Percentiles rank a stretch among this genome's conserved stretches.
Evolutionary conservation across 2,329 filamentous ascomycete genomes (phyloP).

Genomic region (Aspergillus novofumigatus): DNA sequence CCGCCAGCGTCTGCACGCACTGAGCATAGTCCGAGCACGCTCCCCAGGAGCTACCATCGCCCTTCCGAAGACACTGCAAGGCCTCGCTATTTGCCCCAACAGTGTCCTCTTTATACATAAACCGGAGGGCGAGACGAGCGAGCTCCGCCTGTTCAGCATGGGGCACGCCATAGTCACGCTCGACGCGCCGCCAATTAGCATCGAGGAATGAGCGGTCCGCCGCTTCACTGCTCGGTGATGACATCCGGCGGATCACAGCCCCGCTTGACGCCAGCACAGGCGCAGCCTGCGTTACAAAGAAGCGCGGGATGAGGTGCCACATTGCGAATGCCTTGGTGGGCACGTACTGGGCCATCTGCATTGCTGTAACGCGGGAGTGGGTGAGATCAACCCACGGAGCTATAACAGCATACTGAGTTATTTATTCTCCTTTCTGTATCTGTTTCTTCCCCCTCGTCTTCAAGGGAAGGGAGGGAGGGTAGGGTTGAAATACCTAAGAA

Average conservation of each 20-base stretch:
- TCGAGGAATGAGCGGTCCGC: conserved; percentile 7
- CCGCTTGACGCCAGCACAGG: conserved; percentile 22
- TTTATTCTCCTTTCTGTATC: background rate
- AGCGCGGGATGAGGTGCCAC: conserved; percentile 27
- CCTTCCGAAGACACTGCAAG: conserved; percentile 34
- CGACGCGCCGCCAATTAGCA: conserved; percentile 13
- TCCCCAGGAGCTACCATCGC: conserved; percentile 28
- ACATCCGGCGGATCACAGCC: conserved; percentile 9
- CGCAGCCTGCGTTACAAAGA: conserved; percentile 19
- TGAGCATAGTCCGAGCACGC: conserved; percentile 32
- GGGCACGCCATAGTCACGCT: conserved; percentile 17
- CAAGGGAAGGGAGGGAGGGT: background rate
- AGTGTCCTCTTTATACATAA: conserved; percentile 27
- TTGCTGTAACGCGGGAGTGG: conserved; percentile 28
- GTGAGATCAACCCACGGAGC: conserved; percentile 43
- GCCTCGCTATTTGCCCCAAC: conserved; percentile 38
- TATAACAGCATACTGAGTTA: conserved; percentile 21
- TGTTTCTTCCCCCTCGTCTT: background rate
- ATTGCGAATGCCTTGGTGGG: conserved; percentile 20
- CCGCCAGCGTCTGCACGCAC: conserved; percentile 16
- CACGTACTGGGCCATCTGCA: conserved; percentile 24
- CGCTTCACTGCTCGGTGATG: background rate
- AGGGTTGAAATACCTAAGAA: conserved; percentile 12
- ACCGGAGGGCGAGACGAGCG: conserved; percentile 6
- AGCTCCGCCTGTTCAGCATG: conserved; percentile 14